phyloP scores from a whole-genome alignment of 129 eudicot species.

The Heracleum sosnowskyi region DNA sequence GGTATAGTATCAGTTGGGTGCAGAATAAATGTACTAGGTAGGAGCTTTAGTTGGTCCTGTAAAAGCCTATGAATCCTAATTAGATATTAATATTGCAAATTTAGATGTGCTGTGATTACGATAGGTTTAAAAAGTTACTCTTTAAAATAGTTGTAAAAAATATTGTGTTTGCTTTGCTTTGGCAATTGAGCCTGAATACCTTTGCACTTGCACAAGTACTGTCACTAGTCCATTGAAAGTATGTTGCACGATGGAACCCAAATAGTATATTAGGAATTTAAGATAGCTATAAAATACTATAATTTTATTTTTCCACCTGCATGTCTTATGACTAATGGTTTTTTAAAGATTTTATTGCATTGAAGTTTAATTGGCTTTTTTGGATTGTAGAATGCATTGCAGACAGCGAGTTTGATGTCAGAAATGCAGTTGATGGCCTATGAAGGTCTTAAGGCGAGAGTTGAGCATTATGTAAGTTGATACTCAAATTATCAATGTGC shows the following conservation, averaged over 20 bases:
- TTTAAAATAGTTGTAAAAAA: background rate
- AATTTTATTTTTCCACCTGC: background rate
- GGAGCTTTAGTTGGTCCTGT: background rate
- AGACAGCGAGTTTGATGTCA: slow-evolving; percentile 30
- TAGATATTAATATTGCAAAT: background rate
- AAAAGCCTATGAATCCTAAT: background rate
- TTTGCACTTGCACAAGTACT: background rate
- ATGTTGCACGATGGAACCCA: background rate
- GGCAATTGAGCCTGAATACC: background rate
- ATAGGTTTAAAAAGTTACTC: background rate
- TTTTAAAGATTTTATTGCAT: background rate
- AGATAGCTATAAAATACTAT: background rate
- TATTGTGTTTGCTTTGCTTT: background rate
- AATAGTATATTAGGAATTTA: background rate
- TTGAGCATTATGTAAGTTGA: slow-evolving; percentile 49
- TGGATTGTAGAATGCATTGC: slow-evolving; percentile 34
- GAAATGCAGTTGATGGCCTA: slow-evolving; percentile 48
- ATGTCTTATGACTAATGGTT: background rate
- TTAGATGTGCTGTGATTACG: background rate
- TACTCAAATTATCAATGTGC: background rate
- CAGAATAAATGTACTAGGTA: background rate
- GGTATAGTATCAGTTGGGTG: background rate
- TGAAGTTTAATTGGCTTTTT: background rate
- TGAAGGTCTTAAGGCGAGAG: slow-evolving; percentile 49
- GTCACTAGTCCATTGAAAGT: background rate